Conservation (phyloP, 2,329 filamentous ascomycete genomes). For the Penicillium sp. region DNA sequence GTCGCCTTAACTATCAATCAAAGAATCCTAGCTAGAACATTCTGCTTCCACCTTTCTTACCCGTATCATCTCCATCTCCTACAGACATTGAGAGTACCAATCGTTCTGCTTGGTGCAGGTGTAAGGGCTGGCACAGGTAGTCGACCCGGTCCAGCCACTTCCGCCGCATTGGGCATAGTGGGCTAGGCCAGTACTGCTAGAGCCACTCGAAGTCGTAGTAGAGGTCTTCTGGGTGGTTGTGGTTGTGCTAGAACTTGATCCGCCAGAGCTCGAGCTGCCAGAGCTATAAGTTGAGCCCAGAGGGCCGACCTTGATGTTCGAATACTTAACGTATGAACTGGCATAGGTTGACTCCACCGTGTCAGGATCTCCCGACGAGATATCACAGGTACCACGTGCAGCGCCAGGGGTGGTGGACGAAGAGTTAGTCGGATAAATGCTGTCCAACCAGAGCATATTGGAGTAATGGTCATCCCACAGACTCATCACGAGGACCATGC, state of each 20-base stretch:
- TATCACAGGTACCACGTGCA: conserved; percentile 60
- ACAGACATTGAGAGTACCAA: conserved; percentile 45
- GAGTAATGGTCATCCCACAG: conserved; percentile 68
- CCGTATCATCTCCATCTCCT: neutral
- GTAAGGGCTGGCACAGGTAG: conserved; percentile 34
- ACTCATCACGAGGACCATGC: conserved; percentile 68
- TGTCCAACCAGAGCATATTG: conserved; percentile 78
- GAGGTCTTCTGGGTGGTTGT: neutral
- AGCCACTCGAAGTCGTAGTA: conserved; percentile 7
- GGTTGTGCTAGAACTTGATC: conserved; percentile 9
- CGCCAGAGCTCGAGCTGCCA: neutral
- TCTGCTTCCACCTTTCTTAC: neutral
- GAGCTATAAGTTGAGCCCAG: conserved; percentile 57
- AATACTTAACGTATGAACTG: conserved; percentile 59
- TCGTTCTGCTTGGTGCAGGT: conserved; percentile 38
- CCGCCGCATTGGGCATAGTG: conserved; percentile 39
- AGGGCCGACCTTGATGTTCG: conserved; percentile 64
- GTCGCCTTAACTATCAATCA: neutral
- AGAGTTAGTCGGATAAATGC: conserved; percentile 59
- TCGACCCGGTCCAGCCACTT: conserved; percentile 35
- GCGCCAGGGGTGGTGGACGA: conserved; percentile 52
- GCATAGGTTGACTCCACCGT: conserved; percentile 54
- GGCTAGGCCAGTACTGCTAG: conserved; percentile 8
- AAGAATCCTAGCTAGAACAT: neutral
- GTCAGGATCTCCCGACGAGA: conserved; percentile 57